Evolutionary conservation across 164 flowering plant species (phyloP).

Genomic region (Tinospora cordifolia): DNA sequence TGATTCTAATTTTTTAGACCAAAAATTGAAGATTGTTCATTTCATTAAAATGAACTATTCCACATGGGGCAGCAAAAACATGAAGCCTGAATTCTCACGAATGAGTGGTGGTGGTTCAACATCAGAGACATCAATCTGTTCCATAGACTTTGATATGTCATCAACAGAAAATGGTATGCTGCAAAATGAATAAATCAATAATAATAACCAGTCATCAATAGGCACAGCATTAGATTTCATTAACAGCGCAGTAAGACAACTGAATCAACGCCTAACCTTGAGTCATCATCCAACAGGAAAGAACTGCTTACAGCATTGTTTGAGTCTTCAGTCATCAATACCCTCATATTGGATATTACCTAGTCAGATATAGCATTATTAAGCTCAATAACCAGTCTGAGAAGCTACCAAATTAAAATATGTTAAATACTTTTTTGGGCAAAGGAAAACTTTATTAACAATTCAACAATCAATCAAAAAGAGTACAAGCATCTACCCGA

Average conservation of each 20-base stretch:
- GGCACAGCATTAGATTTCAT: not conserved
- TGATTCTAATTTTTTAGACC: not conserved
- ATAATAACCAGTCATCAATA: not conserved
- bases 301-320: constrained; percentile 61
- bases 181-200: constrained; percentile 35
- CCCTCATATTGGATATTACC: constrained; percentile 65
- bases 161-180: constrained; percentile 96
- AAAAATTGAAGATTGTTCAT: not conserved
- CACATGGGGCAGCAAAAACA: constrained; percentile 68
- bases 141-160: constrained; percentile 95
- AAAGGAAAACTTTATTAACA: too few species aligned
- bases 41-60: constrained; percentile 22
- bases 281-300: constrained; percentile 61
- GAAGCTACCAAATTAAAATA: not conserved
- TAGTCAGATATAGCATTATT: constrained; percentile 14
- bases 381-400: constrained; percentile 5
- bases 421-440: too few species aligned
- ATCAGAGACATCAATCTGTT: constrained; percentile 70
- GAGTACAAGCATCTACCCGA: too few species aligned
- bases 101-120: constrained; percentile 86
- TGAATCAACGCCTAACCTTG: constrained; percentile 32
- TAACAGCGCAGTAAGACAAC: not conserved
- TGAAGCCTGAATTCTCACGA: constrained; percentile 86
- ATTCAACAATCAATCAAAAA: too few species aligned
- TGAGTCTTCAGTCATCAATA: constrained; percentile 65